Base-by-base conservation (phyloP, 345 rosid species). In the Mallotus nudiflorus region DNA sequence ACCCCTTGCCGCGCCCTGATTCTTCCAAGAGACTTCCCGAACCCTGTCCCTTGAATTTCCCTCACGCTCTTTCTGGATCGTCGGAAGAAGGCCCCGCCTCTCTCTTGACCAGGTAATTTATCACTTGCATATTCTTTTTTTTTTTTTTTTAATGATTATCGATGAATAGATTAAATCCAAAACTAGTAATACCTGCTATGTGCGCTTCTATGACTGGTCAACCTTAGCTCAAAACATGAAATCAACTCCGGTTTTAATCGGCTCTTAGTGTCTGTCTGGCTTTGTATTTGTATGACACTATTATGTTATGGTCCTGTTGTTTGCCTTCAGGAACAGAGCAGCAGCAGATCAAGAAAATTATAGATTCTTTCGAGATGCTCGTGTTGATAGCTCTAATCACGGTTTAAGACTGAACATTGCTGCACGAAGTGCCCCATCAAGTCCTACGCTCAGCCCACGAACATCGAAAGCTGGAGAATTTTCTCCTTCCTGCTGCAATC, bases 341-440 rank as follows among this genome's bases (percentile, higher is more conserved):
- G 83, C 84, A 78, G 73, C 58, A 50, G 75, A 66, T 61, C 82
- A 57, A 28, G n/a, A 45, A 20, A 50, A 35, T 56, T 37, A 62
- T 65, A 37, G 51, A 54, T 45, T 51, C 79, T 18, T 6, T 60
- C 65, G 62, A 18, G 76, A 79, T 50, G 66, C 37, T 57, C 74
- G 66, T 45, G 42, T 59, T 73, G 78, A 74, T 71, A 66, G 31
- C 52, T 48, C 29, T 60, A 65, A 44, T 69, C 55, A 63, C 62
- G 72, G 77, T 66, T 75, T 78, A 70, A 83, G 79, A 76, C 39
- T 68, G 66, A 67, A 75, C 24, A 68, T 71, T 25, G 70, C 82
- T 16, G 78, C 82, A 29, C 75, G 81, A 79, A 89, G 95, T 74
- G 91, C 95, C 62, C 91, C 95, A n/a, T 62, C 88, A 29, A 86